A percentile compares a stretch with the other conserved stretches of the same genome.
These are phyloP conservation scores for Leishmania guyanensis DNA, from an alignment of 208 protist species.

Conservation along the genomic window DNA sequence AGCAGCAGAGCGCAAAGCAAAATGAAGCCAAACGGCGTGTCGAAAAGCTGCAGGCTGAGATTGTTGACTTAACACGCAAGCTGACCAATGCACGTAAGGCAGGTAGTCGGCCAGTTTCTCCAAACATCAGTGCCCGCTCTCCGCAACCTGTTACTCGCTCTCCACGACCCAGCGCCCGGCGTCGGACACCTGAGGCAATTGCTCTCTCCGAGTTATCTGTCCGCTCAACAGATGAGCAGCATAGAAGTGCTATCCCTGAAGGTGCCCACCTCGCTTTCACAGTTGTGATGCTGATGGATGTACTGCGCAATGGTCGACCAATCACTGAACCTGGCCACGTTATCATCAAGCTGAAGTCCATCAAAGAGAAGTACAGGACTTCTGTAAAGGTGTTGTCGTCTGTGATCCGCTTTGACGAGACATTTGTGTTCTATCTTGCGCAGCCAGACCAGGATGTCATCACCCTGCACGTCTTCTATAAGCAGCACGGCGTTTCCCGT, in stretches of 20 bases:
- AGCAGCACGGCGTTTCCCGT: constrained; percentile 56
- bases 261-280: constrained; percentile 85
- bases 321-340: constrained; percentile 80
- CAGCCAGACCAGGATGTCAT: constrained; percentile 91
- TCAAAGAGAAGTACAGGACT: constrained; percentile 92
- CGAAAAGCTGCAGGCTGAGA: constrained; percentile 26
- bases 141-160: constrained; percentile 14
- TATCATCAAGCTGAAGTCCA: constrained; percentile 88
- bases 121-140: constrained; percentile 10
- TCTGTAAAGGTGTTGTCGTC: constrained; percentile 73
- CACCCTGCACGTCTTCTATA: constrained; percentile 88
- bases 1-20: constrained; percentile 23
- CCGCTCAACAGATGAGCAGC: constrained; percentile 50
- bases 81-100: constrained; percentile 13
- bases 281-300: constrained; percentile 68
- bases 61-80: constrained; percentile 24
- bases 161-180: constrained; percentile 25
- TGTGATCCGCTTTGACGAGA: constrained; percentile 81
- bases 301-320: constrained; percentile 59
- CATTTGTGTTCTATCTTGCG: constrained; percentile 87
- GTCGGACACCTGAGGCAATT: constrained; percentile 23
- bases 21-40: constrained; percentile 20
- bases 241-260: constrained; percentile 64
- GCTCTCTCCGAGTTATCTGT: constrained; percentile 55
- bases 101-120: constrained; percentile 10